Evolutionary conservation across 148 eudicot species (phyloP).

Genomic region (Heliosperma pusillum): DNA sequence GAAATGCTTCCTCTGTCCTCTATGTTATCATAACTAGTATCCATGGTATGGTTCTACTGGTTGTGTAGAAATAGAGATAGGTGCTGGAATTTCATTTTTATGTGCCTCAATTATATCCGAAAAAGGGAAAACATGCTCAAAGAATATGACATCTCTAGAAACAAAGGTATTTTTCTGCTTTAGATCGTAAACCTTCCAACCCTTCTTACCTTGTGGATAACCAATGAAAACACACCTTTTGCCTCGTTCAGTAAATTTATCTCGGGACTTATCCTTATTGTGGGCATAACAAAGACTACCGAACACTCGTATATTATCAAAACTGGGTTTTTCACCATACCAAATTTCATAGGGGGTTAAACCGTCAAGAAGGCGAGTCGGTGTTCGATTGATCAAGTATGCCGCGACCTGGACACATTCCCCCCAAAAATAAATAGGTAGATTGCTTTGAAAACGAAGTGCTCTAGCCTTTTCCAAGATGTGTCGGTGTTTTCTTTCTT

Average conservation of each 20-base stretch:
- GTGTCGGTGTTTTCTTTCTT: neutral
- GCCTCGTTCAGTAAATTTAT: neutral
- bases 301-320: neutral
- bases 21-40: too few species aligned
- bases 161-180: too few species aligned
- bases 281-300: slow-evolving; percentile 6
- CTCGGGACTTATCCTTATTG: neutral
- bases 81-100: too few species aligned
- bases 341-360: neutral
- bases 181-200: too few species aligned
- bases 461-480: neutral
- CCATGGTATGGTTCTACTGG: too few species aligned
- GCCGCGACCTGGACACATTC: neutral
- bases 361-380: neutral
- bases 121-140: too few species aligned
- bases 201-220: too few species aligned
- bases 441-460: neutral
- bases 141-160: too few species aligned
- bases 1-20: too few species aligned
- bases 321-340: neutral
- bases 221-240: slow-evolving; percentile 1
- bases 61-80: too few species aligned
- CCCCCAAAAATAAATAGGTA: neutral
- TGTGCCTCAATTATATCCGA: too few species aligned
- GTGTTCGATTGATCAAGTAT: neutral